Conservation (phyloP, 129 eudicot species). For the Heracleum sosnowskyi region DNA sequence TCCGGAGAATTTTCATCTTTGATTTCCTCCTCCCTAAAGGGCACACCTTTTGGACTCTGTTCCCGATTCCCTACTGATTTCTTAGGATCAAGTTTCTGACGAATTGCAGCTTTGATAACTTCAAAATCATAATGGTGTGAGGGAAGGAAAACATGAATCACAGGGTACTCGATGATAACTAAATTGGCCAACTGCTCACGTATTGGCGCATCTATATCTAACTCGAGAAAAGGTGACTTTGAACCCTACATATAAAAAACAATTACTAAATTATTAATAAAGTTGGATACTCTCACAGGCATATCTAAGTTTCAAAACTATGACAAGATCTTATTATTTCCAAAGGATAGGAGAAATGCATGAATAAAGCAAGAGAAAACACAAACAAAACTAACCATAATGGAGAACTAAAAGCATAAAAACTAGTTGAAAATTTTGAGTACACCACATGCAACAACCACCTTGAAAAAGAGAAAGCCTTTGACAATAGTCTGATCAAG, state of each 20-base stretch:
- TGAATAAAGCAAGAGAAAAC: background rate
- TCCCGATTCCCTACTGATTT: constrained; percentile 15
- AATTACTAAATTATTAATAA: background rate
- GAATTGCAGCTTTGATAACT: constrained; percentile 38
- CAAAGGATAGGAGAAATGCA: background rate
- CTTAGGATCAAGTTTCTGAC: constrained; percentile 15
- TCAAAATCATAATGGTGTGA: constrained; percentile 51
- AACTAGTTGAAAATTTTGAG: background rate
- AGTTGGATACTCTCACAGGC: background rate
- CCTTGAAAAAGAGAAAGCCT: background rate
- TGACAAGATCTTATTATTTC: background rate
- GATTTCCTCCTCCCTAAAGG: constrained; percentile 71
- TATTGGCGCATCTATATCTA: constrained; percentile 54
- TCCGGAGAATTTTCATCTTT: constrained; percentile 33
- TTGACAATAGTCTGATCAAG: background rate
- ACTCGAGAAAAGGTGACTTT: constrained; percentile 53
- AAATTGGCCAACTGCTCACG: constrained; percentile 44
- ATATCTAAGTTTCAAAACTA: background rate
- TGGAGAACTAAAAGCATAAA: background rate
- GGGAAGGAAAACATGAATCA: constrained; percentile 73
- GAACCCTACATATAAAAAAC: constrained; percentile 40
- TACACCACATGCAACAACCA: background rate
- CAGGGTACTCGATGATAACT: constrained; percentile 76
- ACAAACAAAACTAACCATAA: background rate
- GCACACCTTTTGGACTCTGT: constrained; percentile 37